phyloP scores from a whole-genome alignment of 2,329 filamentous ascomycete species.

The Microcyclospora tardicrescens region DNA sequence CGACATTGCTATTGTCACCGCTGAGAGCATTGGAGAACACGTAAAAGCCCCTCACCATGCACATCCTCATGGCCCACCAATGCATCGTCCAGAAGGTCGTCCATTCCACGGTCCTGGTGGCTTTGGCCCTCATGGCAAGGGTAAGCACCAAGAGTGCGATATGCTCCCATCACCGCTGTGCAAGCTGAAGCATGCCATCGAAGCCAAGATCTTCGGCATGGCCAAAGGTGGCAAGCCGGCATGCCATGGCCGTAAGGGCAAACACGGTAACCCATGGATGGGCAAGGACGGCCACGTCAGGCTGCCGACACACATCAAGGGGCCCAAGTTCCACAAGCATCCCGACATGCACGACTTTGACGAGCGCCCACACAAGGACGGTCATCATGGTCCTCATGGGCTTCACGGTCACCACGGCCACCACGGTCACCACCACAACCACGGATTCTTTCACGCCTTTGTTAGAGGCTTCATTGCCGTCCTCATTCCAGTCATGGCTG shows the following conservation, averaged over 20 bases:
- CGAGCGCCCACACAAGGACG: neutral
- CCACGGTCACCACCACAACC: conserved; percentile 24
- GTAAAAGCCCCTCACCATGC: neutral
- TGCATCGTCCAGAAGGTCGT: neutral
- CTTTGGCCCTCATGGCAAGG: neutral
- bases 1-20: conserved; percentile 41
- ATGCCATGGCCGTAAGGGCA: conserved; percentile 21
- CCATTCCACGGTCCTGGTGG: neutral
- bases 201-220: conserved; percentile 30
- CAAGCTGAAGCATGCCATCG: conserved; percentile 42
- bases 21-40: neutral
- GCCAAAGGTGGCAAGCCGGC: conserved; percentile 5
- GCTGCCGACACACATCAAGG: conserved; percentile 5
- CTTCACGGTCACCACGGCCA: conserved; percentile 15
- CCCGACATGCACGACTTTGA: conserved; percentile 6
- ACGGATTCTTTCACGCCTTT: conserved; percentile 29
- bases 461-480: conserved; percentile 49
- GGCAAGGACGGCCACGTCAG: conserved; percentile 3
- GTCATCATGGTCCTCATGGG: conserved; percentile 7
- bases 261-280: conserved; percentile 8
- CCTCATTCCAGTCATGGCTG: conserved; percentile 54
- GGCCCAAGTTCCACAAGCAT: conserved; percentile 15
- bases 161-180: conserved; percentile 36
- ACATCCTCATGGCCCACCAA: neutral
- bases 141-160: conserved; percentile 23